These are phyloP conservation scores for Populus euphratica DNA, from an alignment of 345 rosid genomes.

Conservation along the genomic window DNA sequence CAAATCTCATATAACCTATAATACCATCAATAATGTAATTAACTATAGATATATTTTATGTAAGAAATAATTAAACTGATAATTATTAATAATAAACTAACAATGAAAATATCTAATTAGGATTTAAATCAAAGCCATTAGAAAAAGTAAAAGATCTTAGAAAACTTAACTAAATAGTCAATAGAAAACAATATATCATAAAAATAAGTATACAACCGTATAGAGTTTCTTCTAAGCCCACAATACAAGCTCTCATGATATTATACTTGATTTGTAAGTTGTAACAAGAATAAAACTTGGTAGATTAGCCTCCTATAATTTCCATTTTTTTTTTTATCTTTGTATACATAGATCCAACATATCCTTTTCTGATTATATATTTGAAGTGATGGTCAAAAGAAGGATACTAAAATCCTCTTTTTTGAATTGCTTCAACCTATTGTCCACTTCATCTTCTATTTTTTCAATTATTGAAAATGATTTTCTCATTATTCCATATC, in stretches of 20 bases:
- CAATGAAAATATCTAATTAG: no score
- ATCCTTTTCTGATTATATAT: no score
- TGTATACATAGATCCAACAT: not conserved
- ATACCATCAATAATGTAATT: no score
- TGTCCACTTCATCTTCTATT: conserved; percentile 12
- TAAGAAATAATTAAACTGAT: no score
- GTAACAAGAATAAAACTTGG: conserved; percentile 8
- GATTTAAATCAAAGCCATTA: not conserved
- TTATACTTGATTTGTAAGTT: not conserved
- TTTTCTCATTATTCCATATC: no score
- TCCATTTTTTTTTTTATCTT: not conserved
- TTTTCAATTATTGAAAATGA: conserved; percentile 7
- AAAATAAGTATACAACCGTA: conserved; percentile 13
- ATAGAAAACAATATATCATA: conserved; percentile 12
- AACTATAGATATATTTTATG: no score
- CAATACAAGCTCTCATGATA: conserved; percentile 8
- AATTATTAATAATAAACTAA: no score
- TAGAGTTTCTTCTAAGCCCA: conserved; percentile 17
- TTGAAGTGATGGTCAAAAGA: not conserved
- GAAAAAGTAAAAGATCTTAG: not conserved
- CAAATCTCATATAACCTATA: no score
- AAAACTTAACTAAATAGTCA: not conserved
- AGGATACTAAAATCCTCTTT: not conserved
- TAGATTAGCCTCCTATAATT: not conserved
- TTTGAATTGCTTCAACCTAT: conserved; percentile 6